phyloP scores from a whole-genome alignment of 2,329 filamentous ascomycete species.

The Exophiala sp. region DNA sequence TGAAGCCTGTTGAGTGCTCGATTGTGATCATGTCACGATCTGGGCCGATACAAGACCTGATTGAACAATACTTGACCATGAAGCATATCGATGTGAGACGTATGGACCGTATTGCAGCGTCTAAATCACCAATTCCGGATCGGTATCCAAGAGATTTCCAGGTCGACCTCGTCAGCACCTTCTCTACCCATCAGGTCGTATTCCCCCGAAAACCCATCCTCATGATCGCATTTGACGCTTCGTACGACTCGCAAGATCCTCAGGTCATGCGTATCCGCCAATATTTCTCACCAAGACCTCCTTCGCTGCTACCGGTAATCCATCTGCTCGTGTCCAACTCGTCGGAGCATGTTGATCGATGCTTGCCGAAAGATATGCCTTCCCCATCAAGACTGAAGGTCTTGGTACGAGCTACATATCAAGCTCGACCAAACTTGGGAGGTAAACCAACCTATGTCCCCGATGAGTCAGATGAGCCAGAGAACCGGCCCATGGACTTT shows the following conservation, averaged over 20 bases:
- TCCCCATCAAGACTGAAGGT: constrained; percentile 24
- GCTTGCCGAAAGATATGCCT: constrained; percentile 34
- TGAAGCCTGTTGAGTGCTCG: constrained; percentile 36
- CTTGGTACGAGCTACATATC: constrained; percentile 25
- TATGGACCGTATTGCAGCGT: constrained; percentile 30
- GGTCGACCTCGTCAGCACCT: constrained; percentile 33
- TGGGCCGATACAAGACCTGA: constrained; percentile 36
- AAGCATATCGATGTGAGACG: constrained; percentile 35
- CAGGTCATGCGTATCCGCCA: constrained; percentile 39
- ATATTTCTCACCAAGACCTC: constrained; percentile 32
- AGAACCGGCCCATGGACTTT: constrained; percentile 28
- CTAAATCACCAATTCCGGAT: constrained; percentile 12
- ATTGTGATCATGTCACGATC: constrained; percentile 38
- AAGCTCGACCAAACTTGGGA: constrained; percentile 24
- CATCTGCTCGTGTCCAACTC: constrained; percentile 45
- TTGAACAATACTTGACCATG: constrained; percentile 43
- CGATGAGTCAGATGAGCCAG: constrained; percentile 22
- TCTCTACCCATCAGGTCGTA: constrained; percentile 37
- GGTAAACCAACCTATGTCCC: constrained; percentile 22
- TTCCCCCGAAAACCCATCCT: constrained; percentile 32
- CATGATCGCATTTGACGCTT: constrained; percentile 44
- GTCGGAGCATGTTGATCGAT: constrained; percentile 45
- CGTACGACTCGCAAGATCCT: constrained; percentile 39
- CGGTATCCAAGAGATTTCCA: constrained; percentile 31
- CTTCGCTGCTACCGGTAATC: constrained; percentile 40